Evolutionary conservation across 163 green algal species (phyloP).

Genomic region (Dunaliella salina): DNA sequence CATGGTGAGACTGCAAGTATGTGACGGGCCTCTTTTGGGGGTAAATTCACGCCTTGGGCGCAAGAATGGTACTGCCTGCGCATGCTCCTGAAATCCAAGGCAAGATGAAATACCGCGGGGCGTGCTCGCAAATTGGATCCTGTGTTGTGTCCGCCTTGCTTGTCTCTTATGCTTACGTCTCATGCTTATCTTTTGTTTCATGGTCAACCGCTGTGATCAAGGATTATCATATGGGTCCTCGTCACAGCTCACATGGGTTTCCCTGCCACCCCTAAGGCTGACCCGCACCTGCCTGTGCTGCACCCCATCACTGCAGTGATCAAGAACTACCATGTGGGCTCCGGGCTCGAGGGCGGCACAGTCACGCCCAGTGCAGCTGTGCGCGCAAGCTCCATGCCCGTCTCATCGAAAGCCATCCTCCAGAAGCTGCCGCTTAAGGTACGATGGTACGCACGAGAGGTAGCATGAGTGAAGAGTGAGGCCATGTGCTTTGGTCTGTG

Average conservation of each 20-base stretch:
- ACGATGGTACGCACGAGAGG: not conserved
- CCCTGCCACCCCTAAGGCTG: too few species aligned
- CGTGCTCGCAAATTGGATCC: too few species aligned
- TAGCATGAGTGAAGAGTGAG: not conserved
- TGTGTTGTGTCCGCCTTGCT: too few species aligned
- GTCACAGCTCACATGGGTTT: too few species aligned
- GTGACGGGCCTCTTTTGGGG: not conserved
- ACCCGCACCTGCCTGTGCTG: too few species aligned
- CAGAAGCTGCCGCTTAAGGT: constrained; percentile 34
- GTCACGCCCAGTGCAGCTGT: not conserved
- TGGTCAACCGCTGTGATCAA: too few species aligned
- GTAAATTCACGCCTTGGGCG: not conserved
- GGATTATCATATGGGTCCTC: too few species aligned
- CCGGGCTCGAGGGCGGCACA: not conserved
- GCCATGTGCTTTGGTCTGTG: too few species aligned
- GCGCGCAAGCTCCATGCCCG: constrained; percentile 6
- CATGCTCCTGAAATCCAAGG: not conserved
- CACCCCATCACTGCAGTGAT: constrained; percentile 24
- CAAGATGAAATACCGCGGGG: too few species aligned
- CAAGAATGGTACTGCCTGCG: not conserved
- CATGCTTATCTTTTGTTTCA: too few species aligned
- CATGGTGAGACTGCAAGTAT: constrained; percentile 14
- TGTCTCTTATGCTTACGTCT: too few species aligned
- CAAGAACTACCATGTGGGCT: constrained; percentile 47
- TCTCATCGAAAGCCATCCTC: constrained; percentile 42